These are phyloP conservation scores for Tolypocladium album DNA, from an alignment of 2,329 filamentous ascomycete genomes.

Conservation along the genomic window DNA sequence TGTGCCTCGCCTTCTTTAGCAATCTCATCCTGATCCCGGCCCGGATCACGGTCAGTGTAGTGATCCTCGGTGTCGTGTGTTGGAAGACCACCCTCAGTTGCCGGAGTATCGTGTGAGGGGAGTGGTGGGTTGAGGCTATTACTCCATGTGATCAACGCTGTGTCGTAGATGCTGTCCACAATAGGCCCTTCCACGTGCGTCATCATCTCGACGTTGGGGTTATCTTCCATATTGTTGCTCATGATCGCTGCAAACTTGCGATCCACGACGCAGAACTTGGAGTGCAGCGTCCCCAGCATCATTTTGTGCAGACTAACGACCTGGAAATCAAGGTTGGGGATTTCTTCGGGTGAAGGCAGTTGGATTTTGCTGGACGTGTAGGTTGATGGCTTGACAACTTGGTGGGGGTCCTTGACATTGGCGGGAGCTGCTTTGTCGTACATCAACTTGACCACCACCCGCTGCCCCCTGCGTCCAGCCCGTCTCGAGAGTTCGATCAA, in stretches of 20 bases:
- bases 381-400: constrained; percentile 43
- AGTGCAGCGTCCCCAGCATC: constrained; percentile 63
- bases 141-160: constrained; percentile 62
- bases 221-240: constrained; percentile 72
- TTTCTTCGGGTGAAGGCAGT: constrained; percentile 51
- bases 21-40: neutral
- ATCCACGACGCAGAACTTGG: constrained; percentile 71
- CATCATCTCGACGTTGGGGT: constrained; percentile 77
- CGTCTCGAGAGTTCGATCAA: constrained; percentile 58
- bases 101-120: constrained; percentile 1
- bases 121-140: constrained; percentile 31
- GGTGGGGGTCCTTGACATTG: constrained; percentile 56
- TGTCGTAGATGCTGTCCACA: constrained; percentile 66
- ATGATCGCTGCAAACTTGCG: constrained; percentile 58
- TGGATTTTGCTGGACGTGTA: constrained; percentile 48
- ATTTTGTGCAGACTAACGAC: constrained; percentile 65
- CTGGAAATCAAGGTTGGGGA: constrained; percentile 61
- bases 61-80: neutral
- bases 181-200: constrained; percentile 65
- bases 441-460: constrained; percentile 60
- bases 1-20: neutral
- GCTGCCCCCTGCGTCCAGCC: constrained; percentile 44
- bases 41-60: neutral
- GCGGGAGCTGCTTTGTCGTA: constrained; percentile 61
- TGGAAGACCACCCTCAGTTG: neutral